Percentiles rank a stretch among this genome's conserved stretches.
Evolutionary conservation across 139 green algal species (phyloP).

Genomic region (Chlorella ohadii): DNA sequence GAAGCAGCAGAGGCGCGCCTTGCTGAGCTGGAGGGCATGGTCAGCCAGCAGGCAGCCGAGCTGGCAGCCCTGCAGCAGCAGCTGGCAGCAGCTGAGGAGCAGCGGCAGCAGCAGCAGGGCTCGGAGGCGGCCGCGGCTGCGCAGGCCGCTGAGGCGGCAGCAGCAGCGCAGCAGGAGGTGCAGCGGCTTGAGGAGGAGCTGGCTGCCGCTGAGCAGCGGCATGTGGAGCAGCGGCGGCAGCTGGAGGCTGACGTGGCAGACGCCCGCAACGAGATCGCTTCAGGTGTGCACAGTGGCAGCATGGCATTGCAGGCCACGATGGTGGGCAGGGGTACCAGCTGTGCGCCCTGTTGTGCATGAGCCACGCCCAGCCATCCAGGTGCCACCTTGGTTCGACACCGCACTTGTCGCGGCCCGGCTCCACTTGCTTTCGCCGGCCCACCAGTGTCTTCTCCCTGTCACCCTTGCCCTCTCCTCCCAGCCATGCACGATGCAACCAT

Average conservation of each 20-base stretch:
- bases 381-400: no score
- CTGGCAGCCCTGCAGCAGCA: constrained; percentile 13
- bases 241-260: constrained; percentile 12
- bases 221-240: not conserved
- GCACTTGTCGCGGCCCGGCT: no score
- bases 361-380: no score
- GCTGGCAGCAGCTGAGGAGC: not conserved
- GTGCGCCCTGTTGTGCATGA: not conserved
- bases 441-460: no score
- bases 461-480: not conserved
- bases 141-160: not conserved
- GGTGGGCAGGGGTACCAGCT: no score
- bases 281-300: not conserved
- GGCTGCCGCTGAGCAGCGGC: not conserved
- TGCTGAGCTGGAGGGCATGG: not conserved
- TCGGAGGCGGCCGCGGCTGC: not conserved
- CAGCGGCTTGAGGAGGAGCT: not conserved
- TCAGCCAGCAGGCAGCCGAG: constrained; percentile 16
- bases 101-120: no score
- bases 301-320: no score
- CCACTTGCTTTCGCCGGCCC: no score
- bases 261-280: constrained; percentile 22
- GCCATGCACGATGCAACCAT: constrained; percentile 22
- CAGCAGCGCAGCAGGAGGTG: constrained; percentile 6
- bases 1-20: not conserved